Base-by-base conservation (phyloP, 2,329 filamentous ascomycete genomes). In the Aspergillus ibericus region DNA sequence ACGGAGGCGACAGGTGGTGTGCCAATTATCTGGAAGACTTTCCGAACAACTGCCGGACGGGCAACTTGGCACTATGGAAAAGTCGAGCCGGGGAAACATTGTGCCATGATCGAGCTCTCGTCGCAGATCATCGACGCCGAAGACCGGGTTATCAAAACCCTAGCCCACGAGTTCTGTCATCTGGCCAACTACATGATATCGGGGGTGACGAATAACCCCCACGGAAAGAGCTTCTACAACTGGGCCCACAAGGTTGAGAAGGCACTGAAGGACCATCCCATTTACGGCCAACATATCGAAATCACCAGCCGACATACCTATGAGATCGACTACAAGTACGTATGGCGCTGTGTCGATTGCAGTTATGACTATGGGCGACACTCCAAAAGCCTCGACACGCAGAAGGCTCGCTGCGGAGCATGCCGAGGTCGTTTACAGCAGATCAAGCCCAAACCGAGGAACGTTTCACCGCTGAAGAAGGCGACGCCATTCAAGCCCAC, bases 111-210 rank as follows among this genome's bases (percentile, higher is more conserved):
- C 69, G 93, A 98, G 72, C 85, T 98, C 2, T 91, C 93, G 0
- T 87, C 91, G 55, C 96, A 96, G 72, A 88, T 97, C 48, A 92
- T 98, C 61, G 87, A 92, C 70, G 84, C 88, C 68, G 85, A 90
- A 65, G 76, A 89, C 58, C 86, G 91, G 3, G 83, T 98, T 1
- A 82, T 95, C 63, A 97, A 97, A 73, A 92, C 95, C 0, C 78
- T 98, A n/a, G 92, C 93, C 0, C 95, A 99, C 73, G 95, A 99
- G 69, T 98, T 95, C 78, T 98, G 95, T 74, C 95, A 99, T 71
- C 79, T 98, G 1, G 88, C 91, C 44, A 96, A 92, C 68, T 97
- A 93, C 74, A 96, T 98, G 86, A 80, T 98, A 62, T 88, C 83
- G 50, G 86, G 88, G 35, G 80, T 93, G 35, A 88, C 85, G 44